Conservation (phyloP, 2,329 filamentous ascomycete genomes). For the Bipolaris oryzae region DNA sequence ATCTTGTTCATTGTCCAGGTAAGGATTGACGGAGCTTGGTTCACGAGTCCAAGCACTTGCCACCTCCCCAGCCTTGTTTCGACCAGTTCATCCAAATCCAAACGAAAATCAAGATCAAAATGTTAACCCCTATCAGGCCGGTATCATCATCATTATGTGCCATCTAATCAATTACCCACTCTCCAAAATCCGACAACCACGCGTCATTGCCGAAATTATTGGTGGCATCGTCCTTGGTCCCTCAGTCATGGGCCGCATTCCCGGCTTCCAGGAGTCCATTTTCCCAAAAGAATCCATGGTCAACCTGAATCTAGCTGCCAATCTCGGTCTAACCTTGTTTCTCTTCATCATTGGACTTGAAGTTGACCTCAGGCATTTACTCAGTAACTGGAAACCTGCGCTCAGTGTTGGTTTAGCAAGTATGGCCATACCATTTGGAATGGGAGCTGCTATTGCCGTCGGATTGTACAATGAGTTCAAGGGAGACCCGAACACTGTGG, state of each 20-base stretch:
- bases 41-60: neutral
- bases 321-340: conserved; percentile 82
- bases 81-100: neutral
- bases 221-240: conserved; percentile 86
- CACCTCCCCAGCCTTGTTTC: neutral
- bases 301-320: conserved; percentile 77
- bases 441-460: conserved; percentile 80
- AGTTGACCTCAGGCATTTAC: conserved; percentile 78
- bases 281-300: conserved; percentile 79
- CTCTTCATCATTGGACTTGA: conserved; percentile 88
- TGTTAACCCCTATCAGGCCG: conserved; percentile 56
- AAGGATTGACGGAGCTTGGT: conserved; percentile 18
- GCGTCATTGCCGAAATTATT: conserved; percentile 83
- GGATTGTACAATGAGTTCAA: conserved; percentile 79
- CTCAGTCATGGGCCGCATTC: conserved; percentile 85
- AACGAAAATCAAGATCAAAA: neutral
- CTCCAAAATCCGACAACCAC: conserved; percentile 76
- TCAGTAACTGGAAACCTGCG: conserved; percentile 81
- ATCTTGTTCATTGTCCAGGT: conserved; percentile 78
- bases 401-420: conserved; percentile 77
- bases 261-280: conserved; percentile 75
- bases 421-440: conserved; percentile 80
- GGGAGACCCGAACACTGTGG: conserved; percentile 60
- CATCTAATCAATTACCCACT: conserved; percentile 77
- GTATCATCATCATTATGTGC: conserved; percentile 76